phyloP scores from a whole-genome alignment of 306 rosid species.

The Oxytropis ochrocephala region DNA sequence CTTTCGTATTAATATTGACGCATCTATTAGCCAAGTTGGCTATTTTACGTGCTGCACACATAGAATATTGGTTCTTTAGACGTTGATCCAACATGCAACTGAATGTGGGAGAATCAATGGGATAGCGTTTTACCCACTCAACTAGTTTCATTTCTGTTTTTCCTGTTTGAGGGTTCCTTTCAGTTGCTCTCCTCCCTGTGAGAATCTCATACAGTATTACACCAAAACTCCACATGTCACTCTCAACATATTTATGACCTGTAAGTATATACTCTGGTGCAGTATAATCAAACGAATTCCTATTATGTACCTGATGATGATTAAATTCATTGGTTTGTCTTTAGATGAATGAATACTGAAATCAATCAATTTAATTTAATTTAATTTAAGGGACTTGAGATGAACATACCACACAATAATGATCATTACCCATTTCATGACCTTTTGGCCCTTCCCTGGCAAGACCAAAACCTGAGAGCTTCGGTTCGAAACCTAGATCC shows the following conservation, averaged over 20 bases:
- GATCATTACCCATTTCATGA: too few species aligned
- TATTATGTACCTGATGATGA: conserved; percentile 59
- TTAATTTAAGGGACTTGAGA: background rate
- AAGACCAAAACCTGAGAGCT: conserved; percentile 96
- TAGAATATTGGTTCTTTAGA: conserved; percentile 49
- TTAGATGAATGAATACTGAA: too few species aligned
- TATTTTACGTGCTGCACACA: conserved; percentile 45
- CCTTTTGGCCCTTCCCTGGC: conserved; percentile 98
- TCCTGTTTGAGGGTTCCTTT: conserved; percentile 57
- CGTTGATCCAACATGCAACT: conserved; percentile 67
- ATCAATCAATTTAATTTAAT: background rate
- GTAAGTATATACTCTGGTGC: conserved; percentile 93
- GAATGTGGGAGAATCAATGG: conserved; percentile 53
- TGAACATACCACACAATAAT: too few species aligned
- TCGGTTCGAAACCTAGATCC: conserved; percentile 62
- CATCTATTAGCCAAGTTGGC: conserved; percentile 82
- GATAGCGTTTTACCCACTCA: conserved; percentile 74
- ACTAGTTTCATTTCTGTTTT: conserved; percentile 65
- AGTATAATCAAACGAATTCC: conserved; percentile 94
- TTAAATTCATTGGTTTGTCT: background rate
- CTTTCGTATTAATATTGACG: conserved; percentile 65
- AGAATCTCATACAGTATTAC: conserved; percentile 88
- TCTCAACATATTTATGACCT: conserved; percentile 68
- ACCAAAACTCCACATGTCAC: conserved; percentile 89
- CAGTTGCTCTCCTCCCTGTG: conserved; percentile 74